Evolutionary conservation across 805 yeast genomes (phyloP), one percentile per base, ranked within the genome.

Genomic region (Ogataea nakhonphanomensis): DNA sequence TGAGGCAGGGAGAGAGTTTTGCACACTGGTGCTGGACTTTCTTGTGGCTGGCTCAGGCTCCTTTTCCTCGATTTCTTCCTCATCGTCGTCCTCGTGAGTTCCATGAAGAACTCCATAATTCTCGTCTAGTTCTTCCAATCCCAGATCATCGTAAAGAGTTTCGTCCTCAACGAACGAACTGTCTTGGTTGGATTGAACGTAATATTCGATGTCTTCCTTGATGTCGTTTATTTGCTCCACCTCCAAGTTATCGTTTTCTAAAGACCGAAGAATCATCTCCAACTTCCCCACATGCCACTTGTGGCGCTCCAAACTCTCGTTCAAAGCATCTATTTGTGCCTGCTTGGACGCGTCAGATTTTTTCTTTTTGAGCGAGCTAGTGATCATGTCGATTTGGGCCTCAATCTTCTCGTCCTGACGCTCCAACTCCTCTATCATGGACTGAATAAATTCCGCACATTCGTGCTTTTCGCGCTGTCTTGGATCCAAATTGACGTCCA

Each of bases 111-210:
- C 54, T 21, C 49, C 51, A 43, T 51, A 57, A 33, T 47, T 49
- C 30, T 61, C 67, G 31, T 64, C 67, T 25, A 58, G 50, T 24
- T 79, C 82, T 44, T 73, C 80, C 31, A 89, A 74, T 31, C 82
- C 89, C 52, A 93, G 73, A 44, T 81, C 87, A 51, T 93, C 97
- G 63, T 91, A 93, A 45, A 91, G 77, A 10, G 87, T 89, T 53
- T 90, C 96, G 62, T 91, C 95, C 57, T 89, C 97, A 25, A 90
- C 83, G 61, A 89, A 91, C 55, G 90, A 96, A 4, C 81, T 90
- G 41, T 89, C 96, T 62, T 84, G 93, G 58, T 91, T 91, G 48
- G 88, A 84, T 52, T 93, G 98, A 23, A 93, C 93, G 61, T 87
- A 90, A 66, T 93, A 91, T 51, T 78, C 85, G 59, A 91, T 84